phyloP scores from a whole-genome alignment of 495 filamentous ascomycete genomes.

The Acidomyces sp. region DNA sequence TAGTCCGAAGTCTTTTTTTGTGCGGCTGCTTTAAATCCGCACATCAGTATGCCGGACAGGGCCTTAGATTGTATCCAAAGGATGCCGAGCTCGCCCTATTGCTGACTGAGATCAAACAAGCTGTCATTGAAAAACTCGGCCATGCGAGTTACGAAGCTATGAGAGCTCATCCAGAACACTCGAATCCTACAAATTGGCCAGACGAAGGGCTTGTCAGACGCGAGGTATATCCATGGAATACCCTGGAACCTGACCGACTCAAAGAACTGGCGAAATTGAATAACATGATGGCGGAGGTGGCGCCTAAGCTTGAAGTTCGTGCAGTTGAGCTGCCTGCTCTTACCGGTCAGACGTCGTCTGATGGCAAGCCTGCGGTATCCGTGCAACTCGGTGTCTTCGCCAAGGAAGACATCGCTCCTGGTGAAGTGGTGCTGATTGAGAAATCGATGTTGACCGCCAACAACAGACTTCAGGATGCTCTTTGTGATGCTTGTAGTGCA shows the following conservation, averaged over 20 bases:
- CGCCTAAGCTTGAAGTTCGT: constrained; percentile 57
- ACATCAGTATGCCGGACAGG: background rate
- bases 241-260: constrained; percentile 74
- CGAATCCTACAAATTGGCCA: constrained; percentile 27
- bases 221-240: constrained; percentile 90
- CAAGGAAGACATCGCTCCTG: constrained; percentile 60
- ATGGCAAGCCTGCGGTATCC: constrained; percentile 29
- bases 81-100: background rate
- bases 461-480: constrained; percentile 61
- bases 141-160: background rate
- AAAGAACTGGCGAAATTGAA: constrained; percentile 55
- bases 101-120: background rate
- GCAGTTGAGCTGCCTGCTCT: constrained; percentile 61
- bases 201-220: constrained; percentile 67
- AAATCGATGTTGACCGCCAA: constrained; percentile 71
- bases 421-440: constrained; percentile 67
- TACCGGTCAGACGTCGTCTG: constrained; percentile 25
- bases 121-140: background rate
- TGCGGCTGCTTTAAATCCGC: constrained; percentile 6
- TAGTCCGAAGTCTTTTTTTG: constrained; percentile 1
- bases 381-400: constrained; percentile 83
- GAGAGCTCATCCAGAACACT: constrained; percentile 5
- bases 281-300: constrained; percentile 44
- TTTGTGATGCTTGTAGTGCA: constrained; percentile 72
- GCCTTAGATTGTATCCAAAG: background rate